Conservation (phyloP, 176 grass and related monocot species). For the Olyra latifolia region DNA sequence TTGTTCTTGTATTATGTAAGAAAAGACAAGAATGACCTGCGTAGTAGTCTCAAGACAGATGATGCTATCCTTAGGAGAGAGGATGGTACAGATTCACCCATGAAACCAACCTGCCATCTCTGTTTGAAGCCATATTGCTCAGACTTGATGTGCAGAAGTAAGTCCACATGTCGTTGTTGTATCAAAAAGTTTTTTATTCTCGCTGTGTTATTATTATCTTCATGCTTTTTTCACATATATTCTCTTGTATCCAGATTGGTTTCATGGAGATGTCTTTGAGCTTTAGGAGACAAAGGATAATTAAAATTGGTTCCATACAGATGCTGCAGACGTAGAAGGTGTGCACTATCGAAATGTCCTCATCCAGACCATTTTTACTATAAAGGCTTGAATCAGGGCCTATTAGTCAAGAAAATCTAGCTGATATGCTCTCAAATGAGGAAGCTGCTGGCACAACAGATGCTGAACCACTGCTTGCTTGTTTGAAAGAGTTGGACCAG, state of each 20-base stretch:
- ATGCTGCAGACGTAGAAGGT: conserved; percentile 64
- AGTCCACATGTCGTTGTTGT: background rate
- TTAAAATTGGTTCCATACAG: conserved; percentile 56
- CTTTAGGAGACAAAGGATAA: conserved; percentile 56
- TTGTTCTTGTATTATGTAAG: conserved; percentile 59
- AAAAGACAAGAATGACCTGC: conserved; percentile 31
- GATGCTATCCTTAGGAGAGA: conserved; percentile 53
- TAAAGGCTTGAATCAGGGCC: conserved; percentile 48
- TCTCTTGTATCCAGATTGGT: conserved; percentile 50
- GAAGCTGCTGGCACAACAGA: conserved; percentile 14
- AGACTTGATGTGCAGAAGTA: conserved; percentile 60
- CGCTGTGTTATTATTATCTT: background rate
- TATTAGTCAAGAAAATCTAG: conserved; percentile 42
- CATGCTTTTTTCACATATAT: background rate
- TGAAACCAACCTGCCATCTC: conserved; percentile 48
- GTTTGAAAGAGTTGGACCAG: conserved; percentile 29
- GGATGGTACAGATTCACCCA: conserved; percentile 24
- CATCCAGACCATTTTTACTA: conserved; percentile 29
- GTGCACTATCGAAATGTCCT: conserved; percentile 57
- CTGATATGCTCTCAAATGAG: conserved; percentile 14
- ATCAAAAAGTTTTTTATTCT: background rate
- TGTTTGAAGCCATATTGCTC: conserved; percentile 54
- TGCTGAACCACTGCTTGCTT: conserved; percentile 25
- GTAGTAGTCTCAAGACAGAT: conserved; percentile 37
- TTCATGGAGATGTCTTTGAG: conserved; percentile 63